phyloP scores from a whole-genome alignment of 2,329 filamentous ascomycete species.

The Capronia americana region DNA sequence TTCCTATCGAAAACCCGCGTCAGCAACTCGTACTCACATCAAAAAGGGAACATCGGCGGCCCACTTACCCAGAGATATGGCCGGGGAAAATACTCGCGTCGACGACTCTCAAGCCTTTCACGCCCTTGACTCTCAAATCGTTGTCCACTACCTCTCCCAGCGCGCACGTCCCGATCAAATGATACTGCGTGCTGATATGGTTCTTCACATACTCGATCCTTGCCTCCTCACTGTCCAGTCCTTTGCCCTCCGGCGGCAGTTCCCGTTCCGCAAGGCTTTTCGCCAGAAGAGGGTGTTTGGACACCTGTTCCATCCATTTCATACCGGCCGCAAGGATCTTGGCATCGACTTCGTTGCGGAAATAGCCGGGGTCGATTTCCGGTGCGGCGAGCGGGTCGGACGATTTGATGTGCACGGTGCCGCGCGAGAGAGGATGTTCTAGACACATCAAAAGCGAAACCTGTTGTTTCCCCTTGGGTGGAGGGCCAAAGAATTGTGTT shows the following conservation, averaged over 20 bases:
- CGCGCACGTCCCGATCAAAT: slow-evolving; percentile 52
- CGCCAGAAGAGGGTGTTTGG: slow-evolving; percentile 30
- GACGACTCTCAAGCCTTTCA: slow-evolving; percentile 46
- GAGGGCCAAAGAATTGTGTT: slow-evolving; percentile 33
- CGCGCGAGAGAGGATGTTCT: slow-evolving; percentile 52
- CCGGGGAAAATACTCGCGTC: slow-evolving; percentile 48
- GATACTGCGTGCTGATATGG: slow-evolving; percentile 48
- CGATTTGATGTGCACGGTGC: slow-evolving; percentile 50
- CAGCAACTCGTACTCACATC: neutral
- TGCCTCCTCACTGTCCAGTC: slow-evolving; percentile 37
- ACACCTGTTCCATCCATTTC: slow-evolving; percentile 49
- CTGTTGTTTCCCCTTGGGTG: slow-evolving; percentile 31
- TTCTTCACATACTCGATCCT: slow-evolving; percentile 49
- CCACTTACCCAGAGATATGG: slow-evolving; percentile 43
- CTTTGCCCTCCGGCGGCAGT: slow-evolving; percentile 27
- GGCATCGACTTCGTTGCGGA: slow-evolving; percentile 46
- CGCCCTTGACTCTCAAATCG: slow-evolving; percentile 47
- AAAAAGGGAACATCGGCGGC: slow-evolving; percentile 10
- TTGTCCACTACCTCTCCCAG: slow-evolving; percentile 53
- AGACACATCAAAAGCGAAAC: slow-evolving; percentile 34
- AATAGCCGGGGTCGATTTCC: slow-evolving; percentile 52
- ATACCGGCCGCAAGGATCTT: slow-evolving; percentile 45
- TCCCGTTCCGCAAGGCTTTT: slow-evolving; percentile 26
- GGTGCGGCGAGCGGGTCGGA: slow-evolving; percentile 49
- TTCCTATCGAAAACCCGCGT: slow-evolving; percentile 9